Conservation (phyloP, 176 grass and related monocot species). For the Musa schizocarpa region DNA sequence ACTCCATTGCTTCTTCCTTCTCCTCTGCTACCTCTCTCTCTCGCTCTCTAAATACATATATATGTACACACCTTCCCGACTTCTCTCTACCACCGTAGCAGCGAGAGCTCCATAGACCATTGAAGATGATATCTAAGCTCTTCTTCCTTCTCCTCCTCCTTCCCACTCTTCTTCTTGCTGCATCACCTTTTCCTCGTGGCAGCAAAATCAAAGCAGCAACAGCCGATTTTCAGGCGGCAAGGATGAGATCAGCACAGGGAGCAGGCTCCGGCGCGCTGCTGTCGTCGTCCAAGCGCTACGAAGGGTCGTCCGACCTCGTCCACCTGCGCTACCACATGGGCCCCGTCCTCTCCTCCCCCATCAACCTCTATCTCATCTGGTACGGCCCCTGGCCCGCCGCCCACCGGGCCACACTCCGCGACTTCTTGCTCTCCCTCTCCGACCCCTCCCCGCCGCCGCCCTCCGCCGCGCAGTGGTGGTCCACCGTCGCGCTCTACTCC, state of each 20-base stretch:
- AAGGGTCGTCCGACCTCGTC: conserved; percentile 22
- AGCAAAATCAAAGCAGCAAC: background rate
- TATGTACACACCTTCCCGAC: background rate
- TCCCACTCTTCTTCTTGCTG: conserved; percentile 2
- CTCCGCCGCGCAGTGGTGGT: conserved; percentile 71
- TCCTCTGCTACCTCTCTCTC: background rate
- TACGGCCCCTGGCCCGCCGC: conserved; percentile 54
- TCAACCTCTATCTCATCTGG: conserved; percentile 87
- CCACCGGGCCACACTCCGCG: conserved; percentile 57
- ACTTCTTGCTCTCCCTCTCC: conserved; percentile 75
- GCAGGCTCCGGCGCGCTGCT: background rate
- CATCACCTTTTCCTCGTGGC: background rate
- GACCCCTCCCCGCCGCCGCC: conserved; percentile 19
- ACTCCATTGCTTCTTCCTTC: background rate
- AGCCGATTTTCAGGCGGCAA: too few relatives aligned
- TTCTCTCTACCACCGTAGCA: background rate
- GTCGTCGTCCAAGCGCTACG: conserved; percentile 8
- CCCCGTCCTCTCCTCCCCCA: conserved; percentile 57
- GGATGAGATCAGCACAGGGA: too few relatives aligned
- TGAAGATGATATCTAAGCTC: background rate
- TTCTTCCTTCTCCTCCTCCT: background rate
- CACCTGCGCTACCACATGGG: conserved; percentile 81
- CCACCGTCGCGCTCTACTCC: conserved; percentile 75
- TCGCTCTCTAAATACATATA: background rate
- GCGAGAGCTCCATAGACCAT: background rate